Evolutionary conservation across 768 basidiomycete genomes (phyloP), one percentile per base, ranked within the genome.

Genomic region (Xerocomus potaroensis): DNA sequence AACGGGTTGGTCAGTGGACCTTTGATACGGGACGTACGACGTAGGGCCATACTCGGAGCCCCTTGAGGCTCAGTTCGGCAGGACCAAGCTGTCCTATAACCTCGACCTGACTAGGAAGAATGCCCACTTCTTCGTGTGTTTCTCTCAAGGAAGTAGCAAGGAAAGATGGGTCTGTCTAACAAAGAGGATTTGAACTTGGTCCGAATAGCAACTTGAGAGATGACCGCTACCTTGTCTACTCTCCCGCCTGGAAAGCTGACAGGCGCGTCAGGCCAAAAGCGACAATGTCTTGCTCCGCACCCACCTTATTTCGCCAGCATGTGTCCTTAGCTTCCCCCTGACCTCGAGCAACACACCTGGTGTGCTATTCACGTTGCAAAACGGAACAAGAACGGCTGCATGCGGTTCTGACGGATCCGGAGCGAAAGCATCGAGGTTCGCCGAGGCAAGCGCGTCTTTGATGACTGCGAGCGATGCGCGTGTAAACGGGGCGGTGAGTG

Each of bases 231-330:
- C 43, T 80, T 65, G 61, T 89, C 87, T 23, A 82, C 74, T 49
- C 74, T 74, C 11, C 87, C 87, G 23, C 87, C 86, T 38, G 87
- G 87, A 65, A 86, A 88, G 69, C 87, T 89, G 58, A 16, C 31
- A 12, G n/a, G 18, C 24, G 23, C 19, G 33, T 40, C 33, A 45
- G 40, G 19, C n/a, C 10, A 33, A 29, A 33, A 38, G 30, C 16
- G 7, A 30, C 8, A 11, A 12, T 11, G 34, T 0, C 41, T 18
- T 14, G 5, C 56, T 18, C 31, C 4, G 3, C 15, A 48, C 72
- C 30, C 49, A 87, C 88, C 88, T 88, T 27, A 90, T 79, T 71
- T 90, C 86, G n/a, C 88, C 87, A 0, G 87, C 82, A 64, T 90
- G 88, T 24, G 72, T 75, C 54, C 86, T 72, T 41, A 84, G 65